Percentiles rank a stretch among this genome's conserved stretches.
phyloP scores from a whole-genome alignment of 208 protist species.

The Blechomonas ayalai region DNA sequence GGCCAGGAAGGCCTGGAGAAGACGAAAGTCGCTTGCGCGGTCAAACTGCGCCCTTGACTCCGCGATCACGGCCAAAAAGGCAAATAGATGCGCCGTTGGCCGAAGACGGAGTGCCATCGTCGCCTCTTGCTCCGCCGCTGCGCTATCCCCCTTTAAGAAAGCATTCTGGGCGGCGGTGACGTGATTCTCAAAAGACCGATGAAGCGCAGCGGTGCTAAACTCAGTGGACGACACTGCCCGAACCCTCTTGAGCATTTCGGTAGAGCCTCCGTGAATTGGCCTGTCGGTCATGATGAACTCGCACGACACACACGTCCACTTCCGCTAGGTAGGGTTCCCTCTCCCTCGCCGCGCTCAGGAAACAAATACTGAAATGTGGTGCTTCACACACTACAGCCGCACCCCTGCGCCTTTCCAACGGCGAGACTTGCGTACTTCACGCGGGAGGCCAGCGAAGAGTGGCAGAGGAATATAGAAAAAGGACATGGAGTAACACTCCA shows the following conservation, averaged over 20 bases:
- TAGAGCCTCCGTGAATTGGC: constrained; percentile 8
- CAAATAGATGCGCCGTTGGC: constrained; percentile 75
- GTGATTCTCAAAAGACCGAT: constrained; percentile 52
- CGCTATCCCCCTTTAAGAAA: constrained; percentile 54
- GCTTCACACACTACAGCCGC: too few relatives aligned
- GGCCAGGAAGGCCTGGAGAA: constrained; percentile 82
- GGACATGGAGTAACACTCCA: too few relatives aligned
- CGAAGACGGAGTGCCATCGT: constrained; percentile 68
- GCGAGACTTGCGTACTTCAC: too few relatives aligned
- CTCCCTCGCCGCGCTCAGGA: neutral
- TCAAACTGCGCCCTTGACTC: constrained; percentile 77
- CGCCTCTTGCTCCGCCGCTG: constrained; percentile 50
- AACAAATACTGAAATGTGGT: too few relatives aligned
- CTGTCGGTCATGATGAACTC: constrained; percentile 11
- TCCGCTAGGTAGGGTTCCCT: constrained; percentile 7
- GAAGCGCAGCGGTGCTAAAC: constrained; percentile 46
- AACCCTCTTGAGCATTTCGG: too few relatives aligned
- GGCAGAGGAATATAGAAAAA: too few relatives aligned
- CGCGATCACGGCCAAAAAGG: constrained; percentile 69
- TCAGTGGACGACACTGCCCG: constrained; percentile 15
- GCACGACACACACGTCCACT: constrained; percentile 5
- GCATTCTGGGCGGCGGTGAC: constrained; percentile 57
- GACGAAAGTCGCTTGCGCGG: constrained; percentile 78
- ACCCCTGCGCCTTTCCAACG: too few relatives aligned
- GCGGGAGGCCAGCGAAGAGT: too few relatives aligned